Evolutionary conservation across 2,329 filamentous ascomycete species (phyloP).

Genomic region (Phaeophleospora eucalypticola): DNA sequence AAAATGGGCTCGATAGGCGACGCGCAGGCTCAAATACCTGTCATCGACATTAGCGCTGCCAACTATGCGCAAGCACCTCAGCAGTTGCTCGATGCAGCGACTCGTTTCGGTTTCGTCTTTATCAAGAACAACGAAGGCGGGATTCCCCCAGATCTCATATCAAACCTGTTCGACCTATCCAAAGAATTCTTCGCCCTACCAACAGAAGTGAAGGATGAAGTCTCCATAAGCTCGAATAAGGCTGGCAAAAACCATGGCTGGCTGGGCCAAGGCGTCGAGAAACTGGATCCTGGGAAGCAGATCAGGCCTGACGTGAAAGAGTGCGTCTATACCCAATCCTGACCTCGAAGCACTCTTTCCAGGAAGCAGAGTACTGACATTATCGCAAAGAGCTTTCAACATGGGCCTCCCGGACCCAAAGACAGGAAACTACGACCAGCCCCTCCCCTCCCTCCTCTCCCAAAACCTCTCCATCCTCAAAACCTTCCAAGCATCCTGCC

Average conservation of each 20-base stretch:
- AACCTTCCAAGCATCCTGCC: conserved; percentile 67
- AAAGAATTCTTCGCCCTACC: conserved; percentile 67
- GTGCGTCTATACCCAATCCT: conserved; percentile 31
- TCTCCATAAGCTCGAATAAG: conserved; percentile 63
- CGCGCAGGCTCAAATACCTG: conserved; percentile 55
- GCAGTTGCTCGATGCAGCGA: conserved; percentile 71
- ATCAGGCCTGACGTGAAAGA: conserved; percentile 75
- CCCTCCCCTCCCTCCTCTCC: conserved; percentile 63
- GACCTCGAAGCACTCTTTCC: not conserved
- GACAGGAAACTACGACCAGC: conserved; percentile 65
- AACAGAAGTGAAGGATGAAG: conserved; percentile 66
- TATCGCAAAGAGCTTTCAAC: conserved; percentile 73
- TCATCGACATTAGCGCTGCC: conserved; percentile 72
- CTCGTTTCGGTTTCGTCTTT: conserved; percentile 84
- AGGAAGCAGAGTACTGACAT: not conserved
- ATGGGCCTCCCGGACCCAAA: conserved; percentile 67
- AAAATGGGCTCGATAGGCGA: conserved; percentile 10
- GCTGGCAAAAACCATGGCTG: conserved; percentile 74
- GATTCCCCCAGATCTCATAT: conserved; percentile 63
- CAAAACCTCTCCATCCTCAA: conserved; percentile 58
- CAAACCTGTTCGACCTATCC: conserved; percentile 71
- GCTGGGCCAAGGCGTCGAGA: conserved; percentile 83
- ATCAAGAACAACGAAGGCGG: conserved; percentile 66
- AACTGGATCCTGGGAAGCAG: conserved; percentile 77
- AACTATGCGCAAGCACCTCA: conserved; percentile 57